A percentile compares a stretch with the other conserved stretches of the same genome.
Evolutionary conservation across 192 early-diverging fungal genomes (phyloP).

Genomic region (Podila minutissima): DNA sequence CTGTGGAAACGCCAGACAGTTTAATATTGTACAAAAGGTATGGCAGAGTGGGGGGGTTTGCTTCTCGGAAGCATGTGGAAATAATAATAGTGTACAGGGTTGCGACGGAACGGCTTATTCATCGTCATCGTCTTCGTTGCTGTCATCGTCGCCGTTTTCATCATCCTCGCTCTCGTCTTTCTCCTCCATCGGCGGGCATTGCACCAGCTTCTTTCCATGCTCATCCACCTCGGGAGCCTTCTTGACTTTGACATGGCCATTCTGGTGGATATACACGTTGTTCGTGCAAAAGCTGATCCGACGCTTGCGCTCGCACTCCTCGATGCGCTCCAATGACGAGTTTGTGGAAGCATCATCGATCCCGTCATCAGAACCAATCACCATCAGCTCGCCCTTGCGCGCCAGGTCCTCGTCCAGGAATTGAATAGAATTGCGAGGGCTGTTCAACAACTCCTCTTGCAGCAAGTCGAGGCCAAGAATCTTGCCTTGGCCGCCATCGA

Average conservation of each 20-base stretch:
- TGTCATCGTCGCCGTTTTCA: constrained; percentile 8
- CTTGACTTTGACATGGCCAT: constrained; percentile 6
- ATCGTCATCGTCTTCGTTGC: constrained; percentile 1
- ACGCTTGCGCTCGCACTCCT: constrained; percentile 43
- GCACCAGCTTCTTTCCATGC: constrained; percentile 7
- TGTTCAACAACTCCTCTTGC: constrained; percentile 8
- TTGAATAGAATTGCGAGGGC: constrained; percentile 9
- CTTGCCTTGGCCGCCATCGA: constrained; percentile 10
- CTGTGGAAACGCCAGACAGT: no score
- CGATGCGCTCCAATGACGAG: constrained; percentile 32
- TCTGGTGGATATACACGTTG: constrained; percentile 35
- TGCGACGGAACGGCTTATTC: background rate
- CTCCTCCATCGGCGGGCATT: constrained; percentile 9
- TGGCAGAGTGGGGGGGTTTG: background rate
- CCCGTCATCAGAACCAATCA: constrained; percentile 37
- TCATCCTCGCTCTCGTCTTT: constrained; percentile 4
- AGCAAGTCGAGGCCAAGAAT: constrained; percentile 19
- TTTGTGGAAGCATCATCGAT: constrained; percentile 41
- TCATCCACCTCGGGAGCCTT: constrained; percentile 7
- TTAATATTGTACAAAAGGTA: no score
- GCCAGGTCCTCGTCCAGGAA: constrained; percentile 24
- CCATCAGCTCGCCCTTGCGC: constrained; percentile 21
- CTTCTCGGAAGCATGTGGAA: background rate
- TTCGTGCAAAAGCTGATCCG: constrained; percentile 50
- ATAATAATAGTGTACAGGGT: background rate